Evolutionary conservation across 139 green algal species (phyloP).

Genomic region (Chlorella sp.): DNA sequence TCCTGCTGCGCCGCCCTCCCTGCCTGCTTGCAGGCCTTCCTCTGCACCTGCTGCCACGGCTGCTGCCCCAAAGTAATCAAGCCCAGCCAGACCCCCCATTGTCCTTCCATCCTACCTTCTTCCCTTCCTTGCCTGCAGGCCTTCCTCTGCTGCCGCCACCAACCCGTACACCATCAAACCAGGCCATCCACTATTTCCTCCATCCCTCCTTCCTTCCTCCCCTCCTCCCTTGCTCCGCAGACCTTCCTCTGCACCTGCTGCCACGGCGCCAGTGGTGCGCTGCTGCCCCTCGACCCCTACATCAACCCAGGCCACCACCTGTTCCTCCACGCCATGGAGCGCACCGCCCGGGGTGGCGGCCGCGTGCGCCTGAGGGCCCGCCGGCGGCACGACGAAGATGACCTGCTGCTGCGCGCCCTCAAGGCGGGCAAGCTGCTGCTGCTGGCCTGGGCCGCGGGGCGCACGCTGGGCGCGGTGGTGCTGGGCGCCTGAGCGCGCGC

Average conservation of each 20-base stretch:
- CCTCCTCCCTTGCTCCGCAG: not conserved
- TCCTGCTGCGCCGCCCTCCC: not conserved
- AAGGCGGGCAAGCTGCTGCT: slow-evolving; percentile 9
- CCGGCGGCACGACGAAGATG: not conserved
- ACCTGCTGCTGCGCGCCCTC: not conserved
- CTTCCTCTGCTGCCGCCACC: no score
- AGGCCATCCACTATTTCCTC: no score
- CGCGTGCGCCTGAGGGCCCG: slow-evolving; percentile 5
- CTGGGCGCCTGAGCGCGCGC: not conserved
- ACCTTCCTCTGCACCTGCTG: slow-evolving; percentile 14
- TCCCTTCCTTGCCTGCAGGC: no score
- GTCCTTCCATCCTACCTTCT: no score
- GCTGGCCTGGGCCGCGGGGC: slow-evolving; percentile 7
- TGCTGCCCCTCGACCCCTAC: slow-evolving; percentile 36
- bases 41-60: slow-evolving; percentile 14
- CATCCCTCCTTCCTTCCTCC: no score
- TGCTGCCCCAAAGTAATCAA: no score
- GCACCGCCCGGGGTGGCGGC: slow-evolving; percentile 25
- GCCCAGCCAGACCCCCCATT: no score
- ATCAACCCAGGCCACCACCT: slow-evolving; percentile 39
- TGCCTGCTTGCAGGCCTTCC: not conserved
- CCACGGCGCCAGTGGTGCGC: slow-evolving; percentile 5
- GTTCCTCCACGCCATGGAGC: slow-evolving; percentile 37
- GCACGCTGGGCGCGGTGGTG: not conserved
- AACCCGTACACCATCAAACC: no score